Evolutionary conservation across 1,284 basidiomycete genomes (phyloP).

Genomic region (Puccinia sorghi): DNA sequence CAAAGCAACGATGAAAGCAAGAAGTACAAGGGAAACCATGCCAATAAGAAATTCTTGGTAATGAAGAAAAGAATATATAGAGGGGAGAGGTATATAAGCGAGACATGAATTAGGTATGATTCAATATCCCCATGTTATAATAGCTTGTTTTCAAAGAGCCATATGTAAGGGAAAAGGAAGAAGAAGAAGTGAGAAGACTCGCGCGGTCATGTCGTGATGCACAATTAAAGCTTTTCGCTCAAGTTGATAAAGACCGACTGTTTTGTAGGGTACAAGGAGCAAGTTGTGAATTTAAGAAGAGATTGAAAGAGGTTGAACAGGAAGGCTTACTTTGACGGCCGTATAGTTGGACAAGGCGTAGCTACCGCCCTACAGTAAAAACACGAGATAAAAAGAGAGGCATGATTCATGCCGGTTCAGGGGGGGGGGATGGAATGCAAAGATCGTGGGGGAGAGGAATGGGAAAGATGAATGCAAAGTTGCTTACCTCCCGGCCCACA

Average conservation of each 20-base stretch:
- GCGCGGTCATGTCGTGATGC: too few relatives aligned
- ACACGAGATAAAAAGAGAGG: background rate
- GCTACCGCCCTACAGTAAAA: constrained; percentile 8
- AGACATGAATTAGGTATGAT: too few relatives aligned
- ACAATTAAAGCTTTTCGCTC: constrained; percentile 25
- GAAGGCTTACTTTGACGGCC: constrained; percentile 31
- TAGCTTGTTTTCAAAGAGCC: too few relatives aligned
- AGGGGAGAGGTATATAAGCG: too few relatives aligned
- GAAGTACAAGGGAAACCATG: too few relatives aligned
- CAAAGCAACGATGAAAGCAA: too few relatives aligned
- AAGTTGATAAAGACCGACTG: constrained; percentile 31
- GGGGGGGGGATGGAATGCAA: too few relatives aligned
- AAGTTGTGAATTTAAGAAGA: background rate
- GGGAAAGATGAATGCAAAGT: background rate
- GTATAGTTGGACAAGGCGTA: constrained; percentile 48
- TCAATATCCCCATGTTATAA: too few relatives aligned
- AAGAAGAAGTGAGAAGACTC: too few relatives aligned
- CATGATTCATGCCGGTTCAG: background rate
- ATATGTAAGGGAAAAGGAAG: too few relatives aligned
- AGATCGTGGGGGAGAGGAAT: background rate
- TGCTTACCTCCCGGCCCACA: constrained; percentile 43
- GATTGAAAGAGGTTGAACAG: background rate
- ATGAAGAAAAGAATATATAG: too few relatives aligned
- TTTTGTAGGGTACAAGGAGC: background rate
- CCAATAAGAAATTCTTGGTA: too few relatives aligned